These are phyloP conservation scores for Pistacia atlantica DNA, from an alignment of 345 rosid species.

Conservation along the genomic window DNA sequence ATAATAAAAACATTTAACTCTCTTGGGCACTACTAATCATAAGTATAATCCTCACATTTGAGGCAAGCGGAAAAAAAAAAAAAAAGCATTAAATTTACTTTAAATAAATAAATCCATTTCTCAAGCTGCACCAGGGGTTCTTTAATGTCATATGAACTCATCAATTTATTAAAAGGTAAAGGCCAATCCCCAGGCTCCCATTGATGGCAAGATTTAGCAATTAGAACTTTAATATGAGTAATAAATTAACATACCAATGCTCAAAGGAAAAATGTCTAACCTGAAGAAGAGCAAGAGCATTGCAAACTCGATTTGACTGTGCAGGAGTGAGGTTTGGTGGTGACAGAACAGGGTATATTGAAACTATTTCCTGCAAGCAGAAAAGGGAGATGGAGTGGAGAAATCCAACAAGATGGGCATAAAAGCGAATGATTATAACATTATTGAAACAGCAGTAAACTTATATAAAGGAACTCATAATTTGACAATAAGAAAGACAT, in stretches of 20 bases:
- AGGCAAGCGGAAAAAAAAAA: not conserved
- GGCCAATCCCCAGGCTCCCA: not conserved
- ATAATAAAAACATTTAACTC: not conserved
- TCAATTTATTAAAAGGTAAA: not conserved
- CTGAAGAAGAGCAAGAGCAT: constrained; percentile 99
- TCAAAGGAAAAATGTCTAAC: constrained; percentile 31
- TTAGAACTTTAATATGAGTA: constrained; percentile 1
- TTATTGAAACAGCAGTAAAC: not conserved
- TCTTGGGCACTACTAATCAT: not conserved
- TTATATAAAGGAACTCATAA: not conserved
- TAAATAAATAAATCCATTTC: not conserved
- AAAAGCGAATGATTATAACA: not conserved
- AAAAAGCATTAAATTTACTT: not conserved
- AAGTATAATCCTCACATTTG: not conserved
- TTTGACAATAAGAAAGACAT: not conserved
- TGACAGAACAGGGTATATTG: constrained; percentile 91
- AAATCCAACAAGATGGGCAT: not conserved
- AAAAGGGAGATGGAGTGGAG: not conserved
- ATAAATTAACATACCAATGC: constrained; percentile 6
- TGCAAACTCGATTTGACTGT: constrained; percentile 96
- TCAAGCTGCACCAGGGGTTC: not conserved
- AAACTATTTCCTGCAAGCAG: constrained; percentile 83
- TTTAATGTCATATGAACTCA: not conserved
- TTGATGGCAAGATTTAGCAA: not conserved
- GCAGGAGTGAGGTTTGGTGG: constrained; percentile 90